Percentiles rank a stretch among this genome's conserved stretches.
Conservation (phyloP, 257 asterid genomes). For the Plantago ovata region DNA sequence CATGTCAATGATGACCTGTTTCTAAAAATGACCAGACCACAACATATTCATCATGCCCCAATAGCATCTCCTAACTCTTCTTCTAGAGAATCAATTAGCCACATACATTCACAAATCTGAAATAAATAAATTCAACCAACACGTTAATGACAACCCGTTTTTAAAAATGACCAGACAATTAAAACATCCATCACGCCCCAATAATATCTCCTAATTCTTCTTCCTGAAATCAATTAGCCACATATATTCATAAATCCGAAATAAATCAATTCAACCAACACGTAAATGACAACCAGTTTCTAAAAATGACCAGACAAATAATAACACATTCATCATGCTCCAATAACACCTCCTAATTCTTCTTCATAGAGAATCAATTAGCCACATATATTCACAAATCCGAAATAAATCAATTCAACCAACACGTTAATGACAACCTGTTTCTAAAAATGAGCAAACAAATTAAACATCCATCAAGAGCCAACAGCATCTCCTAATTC, state of each 20-base stretch:
- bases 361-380: slow-evolving; percentile 3
- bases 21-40: slow-evolving; percentile 12
- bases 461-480: too few relatives aligned
- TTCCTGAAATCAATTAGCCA: too few relatives aligned
- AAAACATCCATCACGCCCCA: too few relatives aligned
- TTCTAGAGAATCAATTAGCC: slow-evolving; percentile 2
- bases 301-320: too few relatives aligned
- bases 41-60: slow-evolving; percentile 6
- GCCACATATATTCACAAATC: neutral
- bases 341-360: slow-evolving; percentile 3
- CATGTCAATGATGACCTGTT: neutral
- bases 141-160: neutral
- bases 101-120: neutral
- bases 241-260: neutral
- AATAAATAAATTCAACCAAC: neutral
- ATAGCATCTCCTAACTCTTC: slow-evolving; percentile 5
- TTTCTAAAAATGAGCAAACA: too few relatives aligned
- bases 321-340: slow-evolving; percentile 3
- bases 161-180: too few relatives aligned
- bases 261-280: neutral
- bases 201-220: too few relatives aligned
- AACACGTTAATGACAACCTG: neutral
- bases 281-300: neutral
- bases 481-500: too few relatives aligned
- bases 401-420: neutral